Evolutionary conservation across 208 protist species (phyloP).

Genomic region (Herpetomonas muscarum): DNA sequence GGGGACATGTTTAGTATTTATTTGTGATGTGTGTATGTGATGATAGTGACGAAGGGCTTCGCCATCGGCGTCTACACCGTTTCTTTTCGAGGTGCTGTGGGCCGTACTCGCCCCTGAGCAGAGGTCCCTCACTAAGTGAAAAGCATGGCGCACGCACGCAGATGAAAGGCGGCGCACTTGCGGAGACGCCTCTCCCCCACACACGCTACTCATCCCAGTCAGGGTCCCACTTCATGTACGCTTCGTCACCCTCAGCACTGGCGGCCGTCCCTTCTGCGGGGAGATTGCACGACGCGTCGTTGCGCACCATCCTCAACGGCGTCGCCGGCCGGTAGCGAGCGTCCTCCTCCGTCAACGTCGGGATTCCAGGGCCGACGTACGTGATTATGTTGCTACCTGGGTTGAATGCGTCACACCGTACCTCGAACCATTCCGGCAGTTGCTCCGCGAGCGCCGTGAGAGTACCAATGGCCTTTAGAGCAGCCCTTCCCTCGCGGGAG

Average conservation of each 20-base stretch:
- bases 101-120: too few relatives aligned
- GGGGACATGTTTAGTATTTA: too few relatives aligned
- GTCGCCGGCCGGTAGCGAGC: not conserved
- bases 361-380: conserved; percentile 53
- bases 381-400: conserved; percentile 55
- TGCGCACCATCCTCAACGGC: conserved; percentile 16
- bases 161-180: too few relatives aligned
- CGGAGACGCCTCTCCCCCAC: not conserved
- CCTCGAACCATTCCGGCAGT: conserved; percentile 82
- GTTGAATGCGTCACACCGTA: conserved; percentile 39
- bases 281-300: conserved; percentile 21
- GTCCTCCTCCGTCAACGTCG: not conserved
- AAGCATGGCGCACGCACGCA: too few relatives aligned
- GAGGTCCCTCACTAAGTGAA: too few relatives aligned
- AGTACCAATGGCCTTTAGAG: conserved; percentile 47
- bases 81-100: too few relatives aligned
- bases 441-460: conserved; percentile 46
- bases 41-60: too few relatives aligned
- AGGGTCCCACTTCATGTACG: conserved; percentile 1
- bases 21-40: too few relatives aligned
- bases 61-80: too few relatives aligned
- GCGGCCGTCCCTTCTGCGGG: not conserved
- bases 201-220: conserved; percentile 8
- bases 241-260: not conserved
- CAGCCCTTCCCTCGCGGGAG: conserved; percentile 29